Evolutionary conservation across 805 yeast genomes (phyloP).

Genomic region (Lipomyces yamanashiensis): DNA sequence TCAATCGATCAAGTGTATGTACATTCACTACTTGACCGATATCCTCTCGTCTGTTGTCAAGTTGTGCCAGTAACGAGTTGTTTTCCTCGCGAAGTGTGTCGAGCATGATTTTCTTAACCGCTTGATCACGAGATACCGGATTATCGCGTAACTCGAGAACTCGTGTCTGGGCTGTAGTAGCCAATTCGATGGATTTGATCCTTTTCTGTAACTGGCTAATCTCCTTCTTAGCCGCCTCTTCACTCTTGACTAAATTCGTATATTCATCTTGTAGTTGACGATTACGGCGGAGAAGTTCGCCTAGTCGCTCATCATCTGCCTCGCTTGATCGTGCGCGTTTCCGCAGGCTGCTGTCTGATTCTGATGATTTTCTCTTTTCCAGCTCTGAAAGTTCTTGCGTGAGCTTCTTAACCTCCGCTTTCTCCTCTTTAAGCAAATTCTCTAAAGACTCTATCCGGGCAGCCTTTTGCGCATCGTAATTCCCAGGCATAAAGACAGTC

Average conservation of each 20-base stretch:
- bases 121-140: conserved; percentile 66
- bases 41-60: conserved; percentile 30
- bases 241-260: conserved; percentile 20
- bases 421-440: conserved; percentile 60
- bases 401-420: conserved; percentile 54
- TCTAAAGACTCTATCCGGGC: conserved; percentile 48
- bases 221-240: conserved; percentile 20
- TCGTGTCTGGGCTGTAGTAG: conserved; percentile 51
- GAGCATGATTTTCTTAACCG: conserved; percentile 58
- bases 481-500: conserved; percentile 31
- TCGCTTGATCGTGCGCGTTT: conserved; percentile 18
- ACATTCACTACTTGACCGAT: conserved; percentile 55
- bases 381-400: conserved; percentile 43
- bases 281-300: conserved; percentile 51
- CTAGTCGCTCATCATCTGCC: conserved; percentile 41
- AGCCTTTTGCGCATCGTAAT: conserved; percentile 33
- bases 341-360: background rate
- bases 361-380: conserved; percentile 22
- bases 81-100: conserved; percentile 63
- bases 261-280: conserved; percentile 43
- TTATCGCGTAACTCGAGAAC: conserved; percentile 68
- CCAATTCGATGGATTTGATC: conserved; percentile 44
- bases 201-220: conserved; percentile 49
- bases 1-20: conserved; percentile 65
- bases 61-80: conserved; percentile 51